Evolutionary conservation across 2,329 filamentous ascomycete species (phyloP).

Genomic region (Parafenestella ontariensis): DNA sequence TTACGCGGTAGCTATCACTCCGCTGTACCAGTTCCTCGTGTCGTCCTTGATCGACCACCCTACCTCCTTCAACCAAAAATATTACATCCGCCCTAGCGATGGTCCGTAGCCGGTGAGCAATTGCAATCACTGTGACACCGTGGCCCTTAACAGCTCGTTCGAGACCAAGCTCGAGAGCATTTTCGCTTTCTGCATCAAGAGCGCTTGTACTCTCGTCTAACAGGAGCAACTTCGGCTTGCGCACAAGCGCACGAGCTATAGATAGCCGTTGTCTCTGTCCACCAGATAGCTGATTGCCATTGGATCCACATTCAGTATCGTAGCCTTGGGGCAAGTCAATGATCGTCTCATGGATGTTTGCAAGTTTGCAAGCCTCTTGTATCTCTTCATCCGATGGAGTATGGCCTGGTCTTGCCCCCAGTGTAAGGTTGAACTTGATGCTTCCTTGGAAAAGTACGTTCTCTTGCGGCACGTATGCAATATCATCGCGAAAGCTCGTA

Average conservation of each 20-base stretch:
- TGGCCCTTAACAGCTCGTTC: constrained; percentile 45
- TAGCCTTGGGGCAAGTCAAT: constrained; percentile 69
- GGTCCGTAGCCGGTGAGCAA: constrained; percentile 53
- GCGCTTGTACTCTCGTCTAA: constrained; percentile 54
- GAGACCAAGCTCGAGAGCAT: constrained; percentile 49
- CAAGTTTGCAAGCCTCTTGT: constrained; percentile 69
- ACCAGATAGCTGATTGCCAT: constrained; percentile 52
- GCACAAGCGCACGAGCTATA: constrained; percentile 53
- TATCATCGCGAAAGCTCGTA: constrained; percentile 52
- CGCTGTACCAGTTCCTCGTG: constrained; percentile 58
- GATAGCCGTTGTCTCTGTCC: constrained; percentile 53
- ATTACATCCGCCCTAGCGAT: constrained; percentile 54
- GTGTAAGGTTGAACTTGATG: constrained; percentile 56
- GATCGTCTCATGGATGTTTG: constrained; percentile 75
- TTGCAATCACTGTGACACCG: constrained; percentile 53
- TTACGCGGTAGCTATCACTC: constrained; percentile 58
- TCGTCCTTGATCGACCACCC: constrained; percentile 57
- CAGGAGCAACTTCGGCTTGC: constrained; percentile 51
- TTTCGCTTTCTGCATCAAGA: constrained; percentile 53
- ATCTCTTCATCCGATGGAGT: constrained; percentile 67
- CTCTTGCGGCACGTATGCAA: constrained; percentile 58
- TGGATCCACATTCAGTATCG: constrained; percentile 60
- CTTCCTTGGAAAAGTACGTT: constrained; percentile 57
- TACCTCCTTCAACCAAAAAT: constrained; percentile 57
- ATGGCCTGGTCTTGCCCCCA: constrained; percentile 60